Evolutionary conservation across 805 yeast species (phyloP).

Genomic region (Candida chauliodis): DNA sequence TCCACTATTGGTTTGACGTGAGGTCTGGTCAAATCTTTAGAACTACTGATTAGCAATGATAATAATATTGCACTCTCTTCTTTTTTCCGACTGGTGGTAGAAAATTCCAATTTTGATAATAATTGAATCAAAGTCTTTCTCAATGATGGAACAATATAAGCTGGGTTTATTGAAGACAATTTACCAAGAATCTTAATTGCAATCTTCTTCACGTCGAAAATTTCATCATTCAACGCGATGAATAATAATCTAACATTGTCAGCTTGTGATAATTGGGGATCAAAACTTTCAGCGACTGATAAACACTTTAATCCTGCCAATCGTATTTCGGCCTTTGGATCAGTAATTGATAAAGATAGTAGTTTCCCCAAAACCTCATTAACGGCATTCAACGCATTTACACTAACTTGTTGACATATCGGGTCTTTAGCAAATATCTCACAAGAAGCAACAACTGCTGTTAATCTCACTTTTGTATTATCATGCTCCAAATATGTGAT

Average conservation of each 20-base stretch:
- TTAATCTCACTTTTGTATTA: constrained; percentile 72
- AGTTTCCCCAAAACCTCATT: constrained; percentile 80
- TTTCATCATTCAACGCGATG: constrained; percentile 89
- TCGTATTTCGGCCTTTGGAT: constrained; percentile 81
- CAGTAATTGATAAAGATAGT: constrained; percentile 80
- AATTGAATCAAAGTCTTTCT: constrained; percentile 83
- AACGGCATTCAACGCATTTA: constrained; percentile 76
- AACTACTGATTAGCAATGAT: constrained; percentile 68
- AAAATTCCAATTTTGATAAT: constrained; percentile 79
- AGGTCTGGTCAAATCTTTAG: constrained; percentile 82
- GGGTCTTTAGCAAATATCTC: constrained; percentile 73
- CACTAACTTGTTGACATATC: constrained; percentile 78
- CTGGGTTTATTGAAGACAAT: constrained; percentile 83
- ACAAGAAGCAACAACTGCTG: constrained; percentile 83
- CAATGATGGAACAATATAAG: constrained; percentile 89
- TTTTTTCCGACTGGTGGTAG: constrained; percentile 66
- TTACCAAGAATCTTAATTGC: constrained; percentile 81
- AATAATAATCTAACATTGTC: constrained; percentile 81
- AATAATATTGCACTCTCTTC: constrained; percentile 84
- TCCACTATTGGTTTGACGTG: constrained; percentile 89
- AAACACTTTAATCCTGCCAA: constrained; percentile 72
- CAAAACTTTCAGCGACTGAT: constrained; percentile 61
- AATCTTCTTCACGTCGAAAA: constrained; percentile 74
- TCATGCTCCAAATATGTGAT: constrained; percentile 81
- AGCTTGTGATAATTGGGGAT: constrained; percentile 91